Base-by-base conservation (phyloP, 2,329 filamentous ascomycete species). In the Xylaria hypoxylon region DNA sequence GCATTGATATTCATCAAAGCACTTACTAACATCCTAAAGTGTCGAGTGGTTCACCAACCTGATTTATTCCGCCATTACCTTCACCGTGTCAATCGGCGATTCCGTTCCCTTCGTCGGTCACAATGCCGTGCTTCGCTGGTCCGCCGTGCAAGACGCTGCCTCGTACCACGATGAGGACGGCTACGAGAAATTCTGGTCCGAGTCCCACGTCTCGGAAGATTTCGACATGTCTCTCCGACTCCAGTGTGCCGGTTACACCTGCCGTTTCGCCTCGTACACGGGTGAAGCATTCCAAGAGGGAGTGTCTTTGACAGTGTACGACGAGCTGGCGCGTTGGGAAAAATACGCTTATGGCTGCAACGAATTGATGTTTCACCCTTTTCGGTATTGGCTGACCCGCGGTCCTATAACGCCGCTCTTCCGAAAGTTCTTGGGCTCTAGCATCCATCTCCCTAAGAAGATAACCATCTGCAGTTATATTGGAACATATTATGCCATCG, bases 301-400 rank as follows among this genome's bases (percentile, higher is more conserved):
- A 70, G 92, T 95, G 60, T 94, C 92, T 1, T 82, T 95, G 63
- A 95, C 92, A 0, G 91, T 95, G 10, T 94, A 95, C 76, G 92
- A 95, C 78, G 92, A 95, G 78, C 84, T 95, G 66, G 90, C 91
- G 1, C 90, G 92, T 64, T 95, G 92, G 92, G 92, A 95, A 76
- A 95, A 95, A 79, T 94, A 94, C 76, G 92, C 92, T 2, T 94
- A 93, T 73, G 92, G 92, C 42, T 94, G 92, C 80, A 92, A 92
- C 77, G 92, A 94, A 80, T 83, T 95, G 64, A 84, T 95, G 64
- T 95, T 96, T 82, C 86, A 95, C 75, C 92, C 92, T 2, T 82
- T 95, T 67, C 86, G 87, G 67, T 89, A 88, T 72, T 95, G 92
- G 92, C 78, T 88, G 50, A 89, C 85, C 76, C 87, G 85, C 17